Evolutionary conservation across 805 yeast species (phyloP).

Genomic region (Yamadazyma kitorensis): DNA sequence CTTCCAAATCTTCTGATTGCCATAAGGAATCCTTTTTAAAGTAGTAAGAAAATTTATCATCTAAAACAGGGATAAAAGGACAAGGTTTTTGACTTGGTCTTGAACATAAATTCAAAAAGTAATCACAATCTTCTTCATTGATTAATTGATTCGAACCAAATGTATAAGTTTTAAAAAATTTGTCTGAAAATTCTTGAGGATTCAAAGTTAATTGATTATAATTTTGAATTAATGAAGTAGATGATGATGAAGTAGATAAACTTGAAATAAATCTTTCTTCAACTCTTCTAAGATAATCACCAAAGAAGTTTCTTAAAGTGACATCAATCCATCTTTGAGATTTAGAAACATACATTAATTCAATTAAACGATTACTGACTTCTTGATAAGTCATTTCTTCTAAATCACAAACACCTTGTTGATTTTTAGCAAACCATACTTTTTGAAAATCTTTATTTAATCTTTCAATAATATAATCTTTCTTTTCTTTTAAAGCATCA

Average conservation of each 20-base stretch:
- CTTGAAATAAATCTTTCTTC: constrained; percentile 86
- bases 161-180: constrained; percentile 67
- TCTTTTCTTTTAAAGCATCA: constrained; percentile 78
- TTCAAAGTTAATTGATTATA: constrained; percentile 57
- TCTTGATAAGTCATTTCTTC: constrained; percentile 95
- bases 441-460: constrained; percentile 95
- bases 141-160: constrained; percentile 76
- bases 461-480: constrained; percentile 76
- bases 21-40: constrained; percentile 98
- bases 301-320: constrained; percentile 81
- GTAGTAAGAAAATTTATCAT: constrained; percentile 90
- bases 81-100: constrained; percentile 93
- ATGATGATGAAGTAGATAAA: constrained; percentile 33
- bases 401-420: constrained; percentile 81
- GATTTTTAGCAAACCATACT: constrained; percentile 91
- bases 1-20: constrained; percentile 97
- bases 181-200: constrained; percentile 61
- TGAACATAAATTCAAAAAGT: constrained; percentile 78
- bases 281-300: constrained; percentile 84
- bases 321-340: constrained; percentile 85
- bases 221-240: constrained; percentile 69
- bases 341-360: constrained; percentile 78
- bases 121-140: constrained; percentile 94
- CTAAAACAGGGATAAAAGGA: constrained; percentile 94
- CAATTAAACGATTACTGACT: constrained; percentile 83